These are phyloP conservation scores for Zygoascus biomembranicola DNA, from an alignment of 805 yeast genomes.

Conservation along the genomic window DNA sequence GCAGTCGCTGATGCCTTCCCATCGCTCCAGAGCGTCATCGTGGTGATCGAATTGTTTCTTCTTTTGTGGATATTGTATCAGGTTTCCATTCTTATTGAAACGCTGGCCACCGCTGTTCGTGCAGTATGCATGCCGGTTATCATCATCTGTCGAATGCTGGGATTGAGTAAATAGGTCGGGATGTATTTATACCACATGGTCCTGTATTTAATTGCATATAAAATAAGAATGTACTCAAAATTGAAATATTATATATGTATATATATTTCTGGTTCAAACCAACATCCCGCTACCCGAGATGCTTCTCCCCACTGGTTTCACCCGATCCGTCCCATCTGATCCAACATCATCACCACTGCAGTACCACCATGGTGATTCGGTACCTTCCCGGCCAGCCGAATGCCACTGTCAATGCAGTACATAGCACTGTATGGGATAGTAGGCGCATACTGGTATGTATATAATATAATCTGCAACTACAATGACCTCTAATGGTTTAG, in stretches of 20 bases:
- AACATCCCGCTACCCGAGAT: too few species aligned
- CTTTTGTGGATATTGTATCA: constrained; percentile 25
- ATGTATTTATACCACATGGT: too few species aligned
- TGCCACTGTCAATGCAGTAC: constrained; percentile 42
- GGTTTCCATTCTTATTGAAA: constrained; percentile 22
- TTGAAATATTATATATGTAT: too few species aligned
- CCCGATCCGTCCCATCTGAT: too few species aligned
- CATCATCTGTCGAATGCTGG: constrained; percentile 15
- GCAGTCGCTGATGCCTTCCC: constrained; percentile 22
- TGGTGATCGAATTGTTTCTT: constrained; percentile 19
- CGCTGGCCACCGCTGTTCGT: constrained; percentile 19
- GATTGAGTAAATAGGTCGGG: background rate
- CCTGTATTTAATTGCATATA: too few species aligned
- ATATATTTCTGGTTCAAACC: too few species aligned
- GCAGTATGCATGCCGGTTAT: constrained; percentile 23
- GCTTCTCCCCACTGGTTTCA: too few species aligned
- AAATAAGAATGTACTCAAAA: too few species aligned
- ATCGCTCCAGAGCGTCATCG: constrained; percentile 15
- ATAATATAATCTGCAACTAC: too few species aligned
- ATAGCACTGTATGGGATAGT: constrained; percentile 57
- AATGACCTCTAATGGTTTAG: constrained; percentile 9
- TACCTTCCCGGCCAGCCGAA: constrained; percentile 84
- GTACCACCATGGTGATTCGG: background rate
- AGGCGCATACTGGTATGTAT: constrained; percentile 42
- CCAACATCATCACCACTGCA: background rate